Percentiles rank a stretch among this genome's conserved stretches.
Evolutionary conservation across 2,329 filamentous ascomycete genomes (phyloP).

Genomic region (Aspergillus sergii): DNA sequence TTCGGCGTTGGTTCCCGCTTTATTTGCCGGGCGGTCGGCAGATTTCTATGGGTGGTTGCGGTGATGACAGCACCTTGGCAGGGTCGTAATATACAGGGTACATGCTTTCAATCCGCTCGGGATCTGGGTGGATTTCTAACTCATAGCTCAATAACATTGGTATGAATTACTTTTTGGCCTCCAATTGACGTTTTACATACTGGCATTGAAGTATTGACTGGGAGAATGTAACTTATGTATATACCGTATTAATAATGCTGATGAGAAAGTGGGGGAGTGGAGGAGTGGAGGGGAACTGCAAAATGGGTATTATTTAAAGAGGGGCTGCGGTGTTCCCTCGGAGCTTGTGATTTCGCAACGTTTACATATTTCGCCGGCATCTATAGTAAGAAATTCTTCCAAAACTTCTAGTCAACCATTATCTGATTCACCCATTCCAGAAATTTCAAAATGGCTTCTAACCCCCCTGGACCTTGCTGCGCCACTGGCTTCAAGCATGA

Average conservation of each 20-base stretch:
- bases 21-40: not conserved
- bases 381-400: not conserved
- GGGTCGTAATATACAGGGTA: no score
- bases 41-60: not conserved
- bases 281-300: not conserved
- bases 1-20: not conserved
- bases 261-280: not conserved
- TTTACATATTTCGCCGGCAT: not conserved
- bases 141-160: not conserved
- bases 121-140: not conserved
- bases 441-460: conserved; percentile 50
- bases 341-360: not conserved
- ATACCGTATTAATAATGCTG: not conserved
- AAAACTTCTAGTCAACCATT: not conserved
- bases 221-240: not conserved
- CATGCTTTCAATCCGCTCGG: not conserved
- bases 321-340: not conserved
- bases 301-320: not conserved
- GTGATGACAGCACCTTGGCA: no score
- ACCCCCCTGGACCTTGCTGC: conserved; percentile 53
- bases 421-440: not conserved
- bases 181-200: not conserved
- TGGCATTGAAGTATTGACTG: not conserved
- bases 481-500: conserved; percentile 55
- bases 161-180: not conserved